Base-by-base conservation (phyloP, 2,329 filamentous ascomycete species). In the Cladosporium sphaerospermum region DNA sequence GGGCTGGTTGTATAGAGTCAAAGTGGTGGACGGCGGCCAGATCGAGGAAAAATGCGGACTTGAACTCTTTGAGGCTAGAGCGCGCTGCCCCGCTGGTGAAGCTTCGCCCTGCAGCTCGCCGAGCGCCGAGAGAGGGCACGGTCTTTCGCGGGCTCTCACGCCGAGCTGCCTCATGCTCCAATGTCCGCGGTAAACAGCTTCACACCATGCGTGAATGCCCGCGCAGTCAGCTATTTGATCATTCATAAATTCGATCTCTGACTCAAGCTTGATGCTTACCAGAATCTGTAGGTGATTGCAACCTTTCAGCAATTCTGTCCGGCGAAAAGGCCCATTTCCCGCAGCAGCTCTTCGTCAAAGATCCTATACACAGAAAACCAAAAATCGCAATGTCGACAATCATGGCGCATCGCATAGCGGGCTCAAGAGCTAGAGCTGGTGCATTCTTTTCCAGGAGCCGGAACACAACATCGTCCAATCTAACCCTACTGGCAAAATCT, bases 401-500 rank as follows among this genome's bases (percentile, higher is more conserved):
- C 40, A 51, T 44, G 16, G 40, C 32, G 18, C 18, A n/a, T 9
- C 18, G 40, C 11, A 44, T 51, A 8, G 16, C 13, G 18, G 18
- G 32, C 14, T 4, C 48, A 9, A 16, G 28, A n/a, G 32, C 32
- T 28, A 28, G 34, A 9, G 40, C 16, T 32, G 32, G 31, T 32
- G 14, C 31, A 2, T 7, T 14, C 9, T 14, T 36, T 3, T 13
- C 39, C 3, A 41, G 16, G 28, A 19, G 23, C 9, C 4, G 41
- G 3, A 43, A 19, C 48, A 31, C 41, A 9, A 13, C 13, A 31
- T 43, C 14, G 5, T 7, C 19, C 4, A 44, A 16, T 4, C 19
- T 16, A 2, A 43, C 2, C 2, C 16, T 14, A 1, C 5, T 44
- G 8, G 34, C 40, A 14, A 45, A 59, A 59, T 72, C 77, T 3